A percentile compares a stretch with the other conserved stretches of the same genome.
Evolutionary conservation across 2,329 filamentous ascomycete genomes (phyloP).

Genomic region (Scorias spongiosa): DNA sequence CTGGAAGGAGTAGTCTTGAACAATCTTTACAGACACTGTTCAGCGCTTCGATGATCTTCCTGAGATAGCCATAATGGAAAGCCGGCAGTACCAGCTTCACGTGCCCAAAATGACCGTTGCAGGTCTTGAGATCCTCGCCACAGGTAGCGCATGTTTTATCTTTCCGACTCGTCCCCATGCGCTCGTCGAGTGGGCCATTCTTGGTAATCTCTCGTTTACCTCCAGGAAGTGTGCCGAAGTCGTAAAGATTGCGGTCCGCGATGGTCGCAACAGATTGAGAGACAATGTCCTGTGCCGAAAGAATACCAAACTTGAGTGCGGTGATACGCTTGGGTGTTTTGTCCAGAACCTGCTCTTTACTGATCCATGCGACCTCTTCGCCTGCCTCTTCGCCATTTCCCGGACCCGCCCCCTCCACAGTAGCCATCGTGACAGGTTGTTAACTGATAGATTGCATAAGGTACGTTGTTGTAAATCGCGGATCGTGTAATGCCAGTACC

Average conservation of each 20-base stretch:
- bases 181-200: constrained; percentile 76
- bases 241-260: constrained; percentile 85
- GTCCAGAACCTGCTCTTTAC: constrained; percentile 81
- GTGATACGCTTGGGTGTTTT: constrained; percentile 81
- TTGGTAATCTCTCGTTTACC: constrained; percentile 54
- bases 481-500: no score
- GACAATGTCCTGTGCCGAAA: constrained; percentile 77
- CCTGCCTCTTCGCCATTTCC: not conserved
- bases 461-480: no score
- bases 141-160: constrained; percentile 67
- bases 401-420: no score
- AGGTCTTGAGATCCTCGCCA: constrained; percentile 62
- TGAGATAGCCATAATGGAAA: constrained; percentile 93
- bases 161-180: constrained; percentile 82
- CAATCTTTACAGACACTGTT: constrained; percentile 96
- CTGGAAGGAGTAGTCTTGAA: constrained; percentile 65
- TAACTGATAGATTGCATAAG: no score
- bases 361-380: not conserved
- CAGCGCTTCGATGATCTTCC: constrained; percentile 78
- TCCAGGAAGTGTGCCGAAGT: constrained; percentile 44
- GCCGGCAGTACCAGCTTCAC: constrained; percentile 79
- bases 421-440: not conserved
- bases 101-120: constrained; percentile 91
- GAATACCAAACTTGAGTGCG: constrained; percentile 84
- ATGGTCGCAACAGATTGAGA: constrained; percentile 91